A percentile compares a stretch with the other conserved stretches of the same genome.
Evolutionary conservation across 495 filamentous ascomycete species (phyloP).

Genomic region (Clavariopsis aquatica): DNA sequence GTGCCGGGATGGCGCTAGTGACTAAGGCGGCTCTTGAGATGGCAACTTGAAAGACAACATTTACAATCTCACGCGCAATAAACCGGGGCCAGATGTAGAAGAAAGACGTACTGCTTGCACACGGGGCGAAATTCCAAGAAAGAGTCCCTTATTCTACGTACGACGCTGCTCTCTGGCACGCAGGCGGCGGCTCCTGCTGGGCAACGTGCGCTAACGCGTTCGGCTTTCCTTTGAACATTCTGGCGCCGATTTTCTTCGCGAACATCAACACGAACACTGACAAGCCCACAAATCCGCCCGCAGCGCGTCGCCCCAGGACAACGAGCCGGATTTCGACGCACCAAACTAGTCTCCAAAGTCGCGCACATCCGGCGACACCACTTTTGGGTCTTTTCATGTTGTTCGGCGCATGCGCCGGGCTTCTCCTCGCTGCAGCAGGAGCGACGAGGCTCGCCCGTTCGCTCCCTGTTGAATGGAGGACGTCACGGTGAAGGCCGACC

Average conservation of each 20-base stretch:
- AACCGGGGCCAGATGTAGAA: no score
- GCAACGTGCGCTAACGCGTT: not conserved
- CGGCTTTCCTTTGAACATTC: conserved; percentile 4
- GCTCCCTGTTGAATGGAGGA: conserved; percentile 22
- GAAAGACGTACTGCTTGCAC: no score
- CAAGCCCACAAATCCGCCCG: conserved; percentile 41
- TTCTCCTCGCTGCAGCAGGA: conserved; percentile 43
- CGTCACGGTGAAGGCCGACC: conserved; percentile 16
- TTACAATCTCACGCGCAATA: no score
- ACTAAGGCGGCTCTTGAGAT: not conserved
- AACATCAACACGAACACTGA: conserved; percentile 28
- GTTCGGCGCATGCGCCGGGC: conserved; percentile 68
- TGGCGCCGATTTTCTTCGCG: conserved; percentile 1
- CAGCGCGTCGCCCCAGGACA: conserved; percentile 41
- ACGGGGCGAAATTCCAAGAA: no score
- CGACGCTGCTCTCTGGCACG: not conserved
- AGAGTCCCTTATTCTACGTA: not conserved
- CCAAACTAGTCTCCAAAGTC: conserved; percentile 52
- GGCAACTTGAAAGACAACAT: no score
- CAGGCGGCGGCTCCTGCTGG: not conserved
- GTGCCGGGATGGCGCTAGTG: not conserved
- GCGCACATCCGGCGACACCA: conserved; percentile 64
- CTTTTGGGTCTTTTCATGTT: conserved; percentile 61
- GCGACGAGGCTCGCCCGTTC: conserved; percentile 5
- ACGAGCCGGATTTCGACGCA: conserved; percentile 53